Conservation (phyloP, 495 filamentous ascomycete genomes). For the Penicillium paxilli region DNA sequence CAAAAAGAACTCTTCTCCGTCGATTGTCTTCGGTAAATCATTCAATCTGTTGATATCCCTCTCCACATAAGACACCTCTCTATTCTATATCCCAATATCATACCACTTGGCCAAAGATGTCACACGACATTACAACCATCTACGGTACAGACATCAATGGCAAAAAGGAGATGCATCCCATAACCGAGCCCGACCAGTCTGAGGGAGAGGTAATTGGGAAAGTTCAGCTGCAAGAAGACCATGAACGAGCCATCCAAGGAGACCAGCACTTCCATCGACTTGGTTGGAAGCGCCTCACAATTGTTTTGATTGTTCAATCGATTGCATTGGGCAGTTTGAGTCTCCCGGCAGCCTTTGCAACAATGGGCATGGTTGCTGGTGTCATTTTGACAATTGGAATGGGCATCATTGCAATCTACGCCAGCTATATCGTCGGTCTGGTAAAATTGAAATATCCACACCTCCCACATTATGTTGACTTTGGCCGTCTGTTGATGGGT, state of each 20-base stretch:
- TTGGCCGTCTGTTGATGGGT: slow-evolving; percentile 60
- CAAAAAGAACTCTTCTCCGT: background rate
- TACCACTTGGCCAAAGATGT: background rate
- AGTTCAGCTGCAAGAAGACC: background rate
- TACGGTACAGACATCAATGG: background rate
- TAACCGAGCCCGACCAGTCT: background rate
- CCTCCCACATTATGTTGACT: slow-evolving; percentile 66
- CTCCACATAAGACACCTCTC: background rate
- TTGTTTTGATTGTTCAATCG: slow-evolving; percentile 58
- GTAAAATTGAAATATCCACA: slow-evolving; percentile 64
- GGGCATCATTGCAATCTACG: slow-evolving; percentile 68
- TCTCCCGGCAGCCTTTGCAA: slow-evolving; percentile 56
- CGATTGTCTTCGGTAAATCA: background rate
- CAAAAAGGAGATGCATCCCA: background rate
- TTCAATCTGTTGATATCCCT: background rate
- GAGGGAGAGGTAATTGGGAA: background rate
- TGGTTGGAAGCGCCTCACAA: slow-evolving; percentile 33
- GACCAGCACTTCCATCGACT: slow-evolving; percentile 17
- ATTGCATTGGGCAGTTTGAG: slow-evolving; percentile 61
- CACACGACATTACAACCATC: background rate
- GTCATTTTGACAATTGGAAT: slow-evolving; percentile 53
- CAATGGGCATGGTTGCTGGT: slow-evolving; percentile 56
- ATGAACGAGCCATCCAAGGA: background rate
- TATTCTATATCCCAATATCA: background rate
- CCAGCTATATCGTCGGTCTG: slow-evolving; percentile 66